These are phyloP conservation scores for Neoscytalidium dimidiatum DNA, from an alignment of 2,329 filamentous ascomycete genomes.

Conservation along the genomic window DNA sequence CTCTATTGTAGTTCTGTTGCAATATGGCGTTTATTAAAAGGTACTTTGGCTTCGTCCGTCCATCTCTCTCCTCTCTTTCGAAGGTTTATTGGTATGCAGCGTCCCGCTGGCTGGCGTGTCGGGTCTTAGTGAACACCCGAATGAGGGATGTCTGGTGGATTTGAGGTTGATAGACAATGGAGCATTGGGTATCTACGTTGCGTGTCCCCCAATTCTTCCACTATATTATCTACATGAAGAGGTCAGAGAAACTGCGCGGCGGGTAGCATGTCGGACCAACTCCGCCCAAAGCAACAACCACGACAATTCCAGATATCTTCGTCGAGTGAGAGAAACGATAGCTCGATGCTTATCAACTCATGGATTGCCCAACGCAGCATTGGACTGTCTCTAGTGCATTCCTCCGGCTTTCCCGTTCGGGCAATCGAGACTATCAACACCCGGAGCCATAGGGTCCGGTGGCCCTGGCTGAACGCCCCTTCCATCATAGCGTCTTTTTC, in stretches of 20 bases:
- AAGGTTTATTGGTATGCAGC: not conserved
- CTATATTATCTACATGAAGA: no score
- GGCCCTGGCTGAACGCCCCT: not conserved
- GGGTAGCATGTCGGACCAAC: no score
- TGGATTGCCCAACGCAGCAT: not conserved
- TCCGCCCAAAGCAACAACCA: no score
- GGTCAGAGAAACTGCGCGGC: no score
- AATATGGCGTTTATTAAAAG: slow-evolving; percentile 9
- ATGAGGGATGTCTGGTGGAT: not conserved
- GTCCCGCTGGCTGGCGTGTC: not conserved
- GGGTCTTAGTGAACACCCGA: not conserved
- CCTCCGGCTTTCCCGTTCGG: not conserved
- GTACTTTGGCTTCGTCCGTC: not conserved
- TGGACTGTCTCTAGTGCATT: not conserved
- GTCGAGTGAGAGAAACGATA: not conserved
- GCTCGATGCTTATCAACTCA: not conserved
- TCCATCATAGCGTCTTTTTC: not conserved
- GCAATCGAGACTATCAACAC: not conserved
- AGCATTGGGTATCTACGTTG: not conserved
- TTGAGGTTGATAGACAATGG: not conserved
- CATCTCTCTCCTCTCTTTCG: not conserved
- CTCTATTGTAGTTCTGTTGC: not conserved
- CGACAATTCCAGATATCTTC: not conserved
- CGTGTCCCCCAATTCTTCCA: not conserved
- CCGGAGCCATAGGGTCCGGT: not conserved